phyloP scores from a whole-genome alignment of 768 basidiomycete species.

The Phanerochaete sordida region DNA sequence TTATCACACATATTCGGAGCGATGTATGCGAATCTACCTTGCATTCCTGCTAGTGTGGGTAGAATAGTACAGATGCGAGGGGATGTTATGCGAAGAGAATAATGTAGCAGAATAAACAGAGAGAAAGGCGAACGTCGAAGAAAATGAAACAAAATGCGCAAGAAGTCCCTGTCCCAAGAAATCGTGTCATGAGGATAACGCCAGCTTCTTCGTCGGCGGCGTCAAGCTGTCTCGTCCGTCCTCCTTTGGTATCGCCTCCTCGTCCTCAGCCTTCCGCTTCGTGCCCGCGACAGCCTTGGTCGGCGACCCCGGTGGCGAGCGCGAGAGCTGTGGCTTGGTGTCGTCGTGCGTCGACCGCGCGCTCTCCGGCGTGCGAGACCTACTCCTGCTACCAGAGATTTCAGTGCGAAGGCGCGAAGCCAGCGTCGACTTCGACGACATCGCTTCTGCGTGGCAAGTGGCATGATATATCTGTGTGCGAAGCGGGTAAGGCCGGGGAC shows the following conservation, averaged over 20 bases:
- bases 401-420: constrained; percentile 69
- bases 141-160: not conserved
- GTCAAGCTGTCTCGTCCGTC: constrained; percentile 31
- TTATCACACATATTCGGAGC: not conserved
- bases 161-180: not conserved
- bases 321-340: constrained; percentile 14
- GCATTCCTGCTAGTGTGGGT: not conserved
- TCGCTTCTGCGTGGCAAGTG: constrained; percentile 86
- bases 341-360: constrained; percentile 28
- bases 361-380: constrained; percentile 72
- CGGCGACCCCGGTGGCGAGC: constrained; percentile 41
- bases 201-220: constrained; percentile 68
- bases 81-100: not conserved
- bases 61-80: not conserved
- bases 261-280: constrained; percentile 75
- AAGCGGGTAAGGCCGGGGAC: constrained; percentile 2
- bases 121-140: not conserved
- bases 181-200: constrained; percentile 33
- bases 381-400: constrained; percentile 46
- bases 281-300: constrained; percentile 47
- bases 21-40: not conserved
- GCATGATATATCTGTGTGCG: constrained; percentile 81
- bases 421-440: constrained; percentile 57
- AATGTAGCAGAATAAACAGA: constrained; percentile 1
- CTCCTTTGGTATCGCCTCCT: constrained; percentile 18